Conservation (phyloP, 768 basidiomycete genomes). For the Tephrocybe sp. region DNA sequence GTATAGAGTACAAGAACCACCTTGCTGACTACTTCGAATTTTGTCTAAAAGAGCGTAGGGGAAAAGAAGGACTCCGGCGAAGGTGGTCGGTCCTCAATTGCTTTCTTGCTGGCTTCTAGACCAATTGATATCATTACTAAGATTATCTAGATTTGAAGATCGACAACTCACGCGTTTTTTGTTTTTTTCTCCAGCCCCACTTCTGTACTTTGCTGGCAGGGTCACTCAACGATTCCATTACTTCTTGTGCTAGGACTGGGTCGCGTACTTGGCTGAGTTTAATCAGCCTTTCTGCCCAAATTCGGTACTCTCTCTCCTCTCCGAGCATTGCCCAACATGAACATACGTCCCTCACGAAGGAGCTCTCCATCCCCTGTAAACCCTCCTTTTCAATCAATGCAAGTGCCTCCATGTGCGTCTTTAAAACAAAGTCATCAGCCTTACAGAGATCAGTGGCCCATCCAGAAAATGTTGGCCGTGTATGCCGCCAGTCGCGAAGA, state of each 20-base stretch:
- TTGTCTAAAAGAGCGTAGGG: constrained; percentile 11
- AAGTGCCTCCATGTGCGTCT: constrained; percentile 37
- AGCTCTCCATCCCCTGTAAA: constrained; percentile 37
- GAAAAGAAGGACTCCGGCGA: constrained; percentile 13
- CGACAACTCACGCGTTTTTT: constrained; percentile 31
- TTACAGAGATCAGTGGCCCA: constrained; percentile 43
- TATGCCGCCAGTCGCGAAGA: constrained; percentile 17
- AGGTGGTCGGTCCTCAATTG: constrained; percentile 2
- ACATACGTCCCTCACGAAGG: constrained; percentile 44
- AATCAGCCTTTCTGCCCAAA: constrained; percentile 35
- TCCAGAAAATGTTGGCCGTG: constrained; percentile 29
- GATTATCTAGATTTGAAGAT: not conserved
- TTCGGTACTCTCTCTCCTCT: constrained; percentile 31
- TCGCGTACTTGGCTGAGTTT: constrained; percentile 25
- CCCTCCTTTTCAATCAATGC: constrained; percentile 40
- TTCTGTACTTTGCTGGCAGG: constrained; percentile 27
- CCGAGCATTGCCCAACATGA: constrained; percentile 41
- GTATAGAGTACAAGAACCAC: too few species aligned
- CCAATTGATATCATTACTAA: not conserved
- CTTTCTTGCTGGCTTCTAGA: constrained; percentile 10
- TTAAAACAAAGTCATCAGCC: constrained; percentile 38
- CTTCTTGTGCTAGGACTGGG: constrained; percentile 24
- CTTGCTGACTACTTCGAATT: too few species aligned
- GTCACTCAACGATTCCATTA: constrained; percentile 30
- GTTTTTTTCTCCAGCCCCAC: constrained; percentile 45